Evolutionary conservation across 257 asterid genomes (phyloP).

Genomic region (Ocimum tenuiflorum): DNA sequence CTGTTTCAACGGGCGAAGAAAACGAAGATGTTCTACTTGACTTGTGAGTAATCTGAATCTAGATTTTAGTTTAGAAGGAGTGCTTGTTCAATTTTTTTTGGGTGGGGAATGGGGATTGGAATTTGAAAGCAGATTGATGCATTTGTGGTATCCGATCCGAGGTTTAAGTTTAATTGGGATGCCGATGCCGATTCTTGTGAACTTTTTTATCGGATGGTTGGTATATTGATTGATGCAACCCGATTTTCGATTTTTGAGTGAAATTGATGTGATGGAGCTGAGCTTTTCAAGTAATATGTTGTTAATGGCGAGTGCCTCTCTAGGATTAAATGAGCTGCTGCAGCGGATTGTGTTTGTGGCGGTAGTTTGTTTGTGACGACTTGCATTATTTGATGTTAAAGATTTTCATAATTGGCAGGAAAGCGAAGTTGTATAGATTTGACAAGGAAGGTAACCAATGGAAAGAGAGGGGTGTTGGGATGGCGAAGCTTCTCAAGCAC

Average conservation of each 20-base stretch:
- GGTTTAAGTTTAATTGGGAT: background rate
- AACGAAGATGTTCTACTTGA: conserved; percentile 60
- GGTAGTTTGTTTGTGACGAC: no score
- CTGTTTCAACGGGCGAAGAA: conserved; percentile 80
- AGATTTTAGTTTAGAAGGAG: background rate
- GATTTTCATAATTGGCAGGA: conserved; percentile 35
- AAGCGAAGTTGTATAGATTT: conserved; percentile 80
- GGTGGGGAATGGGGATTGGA: background rate
- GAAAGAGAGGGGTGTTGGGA: conserved; percentile 94
- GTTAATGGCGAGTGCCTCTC: no score
- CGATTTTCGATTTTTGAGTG: background rate
- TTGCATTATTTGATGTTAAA: background rate
- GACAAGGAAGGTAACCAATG: conserved; percentile 82
- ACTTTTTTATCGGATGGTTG: no score
- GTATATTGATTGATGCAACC: no score
- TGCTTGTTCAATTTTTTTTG: background rate
- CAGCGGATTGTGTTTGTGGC: no score
- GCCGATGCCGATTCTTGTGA: no score
- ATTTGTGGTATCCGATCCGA: background rate
- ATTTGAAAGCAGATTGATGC: background rate
- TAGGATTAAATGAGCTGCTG: no score
- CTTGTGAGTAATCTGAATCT: conserved; percentile 35
- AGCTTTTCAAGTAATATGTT: no score
- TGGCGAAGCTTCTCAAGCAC: conserved; percentile 73
- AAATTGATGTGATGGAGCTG: background rate